These are phyloP conservation scores for Avena insularis DNA, from an alignment of 176 grass and related monocot species.

Conservation along the genomic window DNA sequence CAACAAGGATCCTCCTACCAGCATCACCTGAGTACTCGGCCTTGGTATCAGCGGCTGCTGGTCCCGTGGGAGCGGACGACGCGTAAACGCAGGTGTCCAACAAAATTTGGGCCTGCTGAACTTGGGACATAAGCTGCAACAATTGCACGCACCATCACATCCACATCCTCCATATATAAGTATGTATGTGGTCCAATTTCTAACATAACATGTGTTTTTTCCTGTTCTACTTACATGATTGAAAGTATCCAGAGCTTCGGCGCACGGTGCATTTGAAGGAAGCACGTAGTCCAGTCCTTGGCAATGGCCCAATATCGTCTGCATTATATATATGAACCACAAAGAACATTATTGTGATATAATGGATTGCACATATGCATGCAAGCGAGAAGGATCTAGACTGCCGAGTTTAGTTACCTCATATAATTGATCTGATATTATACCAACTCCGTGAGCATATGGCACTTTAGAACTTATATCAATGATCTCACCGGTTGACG, in stretches of 20 bases:
- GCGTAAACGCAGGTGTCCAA: conserved; percentile 42
- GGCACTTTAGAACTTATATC: conserved; percentile 50
- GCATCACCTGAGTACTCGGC: neutral
- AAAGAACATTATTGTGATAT: neutral
- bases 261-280: conserved; percentile 38
- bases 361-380: neutral
- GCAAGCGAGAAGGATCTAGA: neutral
- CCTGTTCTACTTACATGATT: conserved; percentile 36
- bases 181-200: neutral
- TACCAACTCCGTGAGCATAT: conserved; percentile 59
- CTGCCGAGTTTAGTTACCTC: conserved; percentile 38
- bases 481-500: conserved; percentile 38
- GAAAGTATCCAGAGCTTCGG: conserved; percentile 47
- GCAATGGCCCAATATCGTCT: conserved; percentile 45
- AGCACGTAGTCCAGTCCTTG: conserved; percentile 44
- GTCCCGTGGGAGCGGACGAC: conserved; percentile 11
- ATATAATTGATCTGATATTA: conserved; percentile 33
- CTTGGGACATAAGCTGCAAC: conserved; percentile 42
- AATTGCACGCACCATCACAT: neutral
- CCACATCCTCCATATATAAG: neutral
- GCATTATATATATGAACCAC: neutral
- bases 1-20: conserved; percentile 43
- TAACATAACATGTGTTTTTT: neutral
- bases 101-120: conserved; percentile 36
- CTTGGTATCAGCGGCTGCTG: neutral